These are phyloP conservation scores for Tephrocybe sp. DNA, from an alignment of 768 basidiomycete genomes.

Conservation along the genomic window DNA sequence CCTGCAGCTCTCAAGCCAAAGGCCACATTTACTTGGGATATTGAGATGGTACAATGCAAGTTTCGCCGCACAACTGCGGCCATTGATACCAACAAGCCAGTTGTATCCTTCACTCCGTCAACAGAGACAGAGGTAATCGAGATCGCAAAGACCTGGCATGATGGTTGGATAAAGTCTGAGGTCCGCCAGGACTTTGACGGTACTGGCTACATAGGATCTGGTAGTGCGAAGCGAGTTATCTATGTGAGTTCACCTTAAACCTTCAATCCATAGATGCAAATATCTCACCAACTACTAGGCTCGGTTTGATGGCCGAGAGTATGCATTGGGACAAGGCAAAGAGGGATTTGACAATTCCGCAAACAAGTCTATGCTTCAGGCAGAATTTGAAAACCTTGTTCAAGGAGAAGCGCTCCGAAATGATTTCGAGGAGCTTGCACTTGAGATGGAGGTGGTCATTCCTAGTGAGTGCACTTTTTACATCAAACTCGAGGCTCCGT, in stretches of 20 bases:
- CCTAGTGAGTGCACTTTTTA: neutral
- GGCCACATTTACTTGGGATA: neutral
- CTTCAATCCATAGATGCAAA: too few species aligned
- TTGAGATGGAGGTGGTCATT: neutral
- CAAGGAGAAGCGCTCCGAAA: slow-evolving; percentile 10
- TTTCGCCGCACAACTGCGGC: neutral
- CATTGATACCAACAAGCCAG: neutral
- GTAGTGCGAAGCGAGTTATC: slow-evolving; percentile 13
- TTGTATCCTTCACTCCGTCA: neutral
- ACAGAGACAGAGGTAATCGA: too few species aligned
- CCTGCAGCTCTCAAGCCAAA: neutral
- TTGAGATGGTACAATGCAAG: neutral
- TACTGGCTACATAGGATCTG: slow-evolving; percentile 12
- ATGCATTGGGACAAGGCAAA: slow-evolving; percentile 15
- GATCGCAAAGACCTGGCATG: too few species aligned
- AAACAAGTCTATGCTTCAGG: slow-evolving; percentile 4
- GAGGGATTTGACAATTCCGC: neutral
- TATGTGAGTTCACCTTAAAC: slow-evolving; percentile 7
- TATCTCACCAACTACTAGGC: too few species aligned
- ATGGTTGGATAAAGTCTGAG: neutral
- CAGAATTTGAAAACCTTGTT: slow-evolving; percentile 16
- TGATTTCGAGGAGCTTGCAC: slow-evolving; percentile 13
- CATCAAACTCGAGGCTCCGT: neutral
- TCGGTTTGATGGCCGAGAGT: slow-evolving; percentile 3
- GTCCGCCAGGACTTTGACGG: neutral